Evolutionary conservation across 2,329 filamentous ascomycete species (phyloP).

Genomic region (Xylaria arbuscula): DNA sequence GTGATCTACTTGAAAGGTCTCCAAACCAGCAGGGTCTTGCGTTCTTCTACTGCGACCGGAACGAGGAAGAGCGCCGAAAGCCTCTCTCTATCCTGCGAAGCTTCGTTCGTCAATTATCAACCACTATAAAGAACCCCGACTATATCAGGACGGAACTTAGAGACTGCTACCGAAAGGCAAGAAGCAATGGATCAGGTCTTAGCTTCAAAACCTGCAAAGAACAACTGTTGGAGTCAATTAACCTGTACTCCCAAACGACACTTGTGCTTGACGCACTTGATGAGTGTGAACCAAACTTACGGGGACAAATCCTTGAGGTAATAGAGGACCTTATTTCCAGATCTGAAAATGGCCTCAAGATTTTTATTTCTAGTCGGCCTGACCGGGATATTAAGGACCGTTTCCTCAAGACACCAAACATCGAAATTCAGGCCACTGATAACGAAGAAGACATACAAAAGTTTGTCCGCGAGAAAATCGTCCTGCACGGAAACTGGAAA

Average conservation of each 20-base stretch:
- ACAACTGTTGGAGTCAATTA: slow-evolving; percentile 19
- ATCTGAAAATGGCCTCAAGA: slow-evolving; percentile 7
- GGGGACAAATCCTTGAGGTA: slow-evolving; percentile 9
- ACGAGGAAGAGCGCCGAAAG: slow-evolving; percentile 20
- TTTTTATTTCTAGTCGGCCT: slow-evolving; percentile 33
- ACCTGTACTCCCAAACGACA: slow-evolving; percentile 25
- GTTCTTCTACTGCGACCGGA: slow-evolving; percentile 29
- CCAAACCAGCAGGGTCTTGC: slow-evolving; percentile 17
- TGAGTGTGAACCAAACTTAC: slow-evolving; percentile 19
- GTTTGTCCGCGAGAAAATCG: slow-evolving; percentile 13
- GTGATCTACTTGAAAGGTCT: background rate
- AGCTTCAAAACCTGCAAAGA: slow-evolving; percentile 6
- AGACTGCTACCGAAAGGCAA: background rate
- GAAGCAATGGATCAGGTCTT: background rate
- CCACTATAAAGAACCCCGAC: background rate
- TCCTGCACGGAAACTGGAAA: slow-evolving; percentile 8
- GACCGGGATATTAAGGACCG: slow-evolving; percentile 28
- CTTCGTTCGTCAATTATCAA: slow-evolving; percentile 24
- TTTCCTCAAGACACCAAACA: slow-evolving; percentile 12
- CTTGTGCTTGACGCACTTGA: slow-evolving; percentile 30
- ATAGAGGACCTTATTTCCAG: slow-evolving; percentile 16
- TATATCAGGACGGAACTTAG: slow-evolving; percentile 15
- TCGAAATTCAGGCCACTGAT: slow-evolving; percentile 30
- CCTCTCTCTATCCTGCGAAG: slow-evolving; percentile 23
- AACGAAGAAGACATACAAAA: slow-evolving; percentile 25